Conservation (phyloP, 495 filamentous ascomycete genomes). For the Cladorrhinum samala region DNA sequence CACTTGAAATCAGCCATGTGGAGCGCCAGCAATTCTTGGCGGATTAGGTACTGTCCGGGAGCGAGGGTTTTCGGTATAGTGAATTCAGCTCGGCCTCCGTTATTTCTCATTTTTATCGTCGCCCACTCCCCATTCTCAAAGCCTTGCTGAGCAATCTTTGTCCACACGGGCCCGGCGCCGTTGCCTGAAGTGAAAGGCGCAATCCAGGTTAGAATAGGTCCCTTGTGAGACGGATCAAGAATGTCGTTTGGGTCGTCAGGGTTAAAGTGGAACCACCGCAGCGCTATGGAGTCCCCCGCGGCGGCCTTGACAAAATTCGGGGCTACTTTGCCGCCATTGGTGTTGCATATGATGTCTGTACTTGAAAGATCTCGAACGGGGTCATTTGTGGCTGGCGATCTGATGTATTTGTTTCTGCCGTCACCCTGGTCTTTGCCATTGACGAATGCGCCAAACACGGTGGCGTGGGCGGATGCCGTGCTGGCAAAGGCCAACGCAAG, state of each 20-base stretch:
- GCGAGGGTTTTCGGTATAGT: conserved; percentile 27
- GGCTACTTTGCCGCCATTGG: conserved; percentile 24
- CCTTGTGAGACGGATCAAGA: conserved; percentile 41
- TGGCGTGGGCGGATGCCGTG: conserved; percentile 36
- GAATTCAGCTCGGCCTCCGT: conserved; percentile 42
- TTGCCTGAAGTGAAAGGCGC: conserved; percentile 32
- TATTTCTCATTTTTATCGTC: conserved; percentile 36
- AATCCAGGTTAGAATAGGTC: conserved; percentile 43
- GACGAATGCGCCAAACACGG: conserved; percentile 33
- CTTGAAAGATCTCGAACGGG: conserved; percentile 33
- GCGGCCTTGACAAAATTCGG: conserved; percentile 31
- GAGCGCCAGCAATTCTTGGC: conserved; percentile 35
- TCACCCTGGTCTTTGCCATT: conserved; percentile 41
- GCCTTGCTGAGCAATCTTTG: conserved; percentile 44
- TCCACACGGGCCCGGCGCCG: conserved; percentile 35
- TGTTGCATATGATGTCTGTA: conserved; percentile 39
- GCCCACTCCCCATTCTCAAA: conserved; percentile 32
- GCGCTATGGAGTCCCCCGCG: conserved; percentile 33
- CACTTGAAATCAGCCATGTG: conserved; percentile 36
- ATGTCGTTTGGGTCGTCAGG: conserved; percentile 36
- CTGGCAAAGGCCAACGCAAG: conserved; percentile 19
- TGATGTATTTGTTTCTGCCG: conserved; percentile 33
- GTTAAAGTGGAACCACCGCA: conserved; percentile 42
- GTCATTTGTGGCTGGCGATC: conserved; percentile 23
- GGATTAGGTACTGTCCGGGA: conserved; percentile 34